Conservation (phyloP, 352 stramenopile genomes). For the Phytopythium cucurbitacearum region DNA sequence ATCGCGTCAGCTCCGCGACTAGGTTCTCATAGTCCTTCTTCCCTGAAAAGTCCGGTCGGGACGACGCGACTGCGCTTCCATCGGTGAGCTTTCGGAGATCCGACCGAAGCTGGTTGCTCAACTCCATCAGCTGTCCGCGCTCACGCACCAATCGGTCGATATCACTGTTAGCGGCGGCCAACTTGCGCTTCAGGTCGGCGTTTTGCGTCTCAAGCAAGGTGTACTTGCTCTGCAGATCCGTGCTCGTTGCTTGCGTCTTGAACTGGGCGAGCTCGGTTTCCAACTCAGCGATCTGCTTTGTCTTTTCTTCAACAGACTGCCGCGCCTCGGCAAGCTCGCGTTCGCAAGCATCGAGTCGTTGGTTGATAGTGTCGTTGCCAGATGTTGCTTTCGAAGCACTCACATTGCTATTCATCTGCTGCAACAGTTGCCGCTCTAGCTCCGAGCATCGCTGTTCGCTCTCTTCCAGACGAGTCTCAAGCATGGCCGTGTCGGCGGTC, state of each 20-base stretch:
- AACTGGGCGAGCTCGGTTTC: conserved; percentile 1
- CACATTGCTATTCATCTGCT: not conserved
- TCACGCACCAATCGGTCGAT: conserved; percentile 64
- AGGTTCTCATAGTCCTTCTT: conserved; percentile 75
- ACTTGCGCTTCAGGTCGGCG: conserved; percentile 33
- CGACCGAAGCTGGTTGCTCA: conserved; percentile 71
- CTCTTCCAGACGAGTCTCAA: conserved; percentile 24
- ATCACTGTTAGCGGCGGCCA: conserved; percentile 43
- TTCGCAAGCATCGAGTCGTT: conserved; percentile 37
- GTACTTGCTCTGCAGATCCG: conserved; percentile 12
- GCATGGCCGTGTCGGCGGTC: conserved; percentile 9
- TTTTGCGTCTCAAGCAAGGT: conserved; percentile 29
- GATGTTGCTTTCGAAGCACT: conserved; percentile 7
- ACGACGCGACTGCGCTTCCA: conserved; percentile 6
- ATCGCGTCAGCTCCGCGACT: conserved; percentile 60
- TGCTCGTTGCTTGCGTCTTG: not conserved
- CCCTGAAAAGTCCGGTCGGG: conserved; percentile 34
- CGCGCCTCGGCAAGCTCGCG: conserved; percentile 42
- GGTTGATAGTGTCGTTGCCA: not conserved
- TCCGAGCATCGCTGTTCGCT: conserved; percentile 34
- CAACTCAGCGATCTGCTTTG: conserved; percentile 27
- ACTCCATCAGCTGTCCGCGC: conserved; percentile 70
- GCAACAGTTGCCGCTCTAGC: conserved; percentile 33
- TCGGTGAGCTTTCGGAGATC: conserved; percentile 41
- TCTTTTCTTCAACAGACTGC: conserved; percentile 34